Conservation (phyloP, 2,329 filamentous ascomycete species). For the Talaromyces sp. region DNA sequence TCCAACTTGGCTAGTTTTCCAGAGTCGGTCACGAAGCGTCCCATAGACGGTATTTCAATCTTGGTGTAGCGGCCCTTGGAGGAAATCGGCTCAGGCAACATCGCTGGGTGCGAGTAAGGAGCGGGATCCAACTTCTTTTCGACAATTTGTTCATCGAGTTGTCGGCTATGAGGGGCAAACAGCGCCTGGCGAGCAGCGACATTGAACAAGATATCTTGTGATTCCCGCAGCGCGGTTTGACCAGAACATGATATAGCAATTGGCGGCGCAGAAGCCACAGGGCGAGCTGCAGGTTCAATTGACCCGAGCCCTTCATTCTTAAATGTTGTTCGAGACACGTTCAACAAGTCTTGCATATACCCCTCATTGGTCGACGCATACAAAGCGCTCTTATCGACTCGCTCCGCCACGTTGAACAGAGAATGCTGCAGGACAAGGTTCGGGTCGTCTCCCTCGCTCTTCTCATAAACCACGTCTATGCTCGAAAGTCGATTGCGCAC, state of each 20-base stretch:
- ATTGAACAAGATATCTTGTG: conserved; percentile 71
- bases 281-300: conserved; percentile 74
- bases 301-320: conserved; percentile 64
- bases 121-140: conserved; percentile 60
- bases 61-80: conserved; percentile 81
- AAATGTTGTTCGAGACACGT: conserved; percentile 63
- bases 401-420: conserved; percentile 72
- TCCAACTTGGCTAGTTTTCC: conserved; percentile 93
- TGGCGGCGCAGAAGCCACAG: conserved; percentile 77
- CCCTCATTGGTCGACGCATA: conserved; percentile 67
- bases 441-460: conserved; percentile 56
- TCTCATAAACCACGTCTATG: conserved; percentile 62
- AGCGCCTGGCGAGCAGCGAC: conserved; percentile 65
- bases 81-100: conserved; percentile 73
- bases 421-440: conserved; percentile 67
- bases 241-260: conserved; percentile 73
- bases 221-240: conserved; percentile 57
- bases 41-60: conserved; percentile 92
- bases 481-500: conserved; percentile 55
- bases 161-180: conserved; percentile 55
- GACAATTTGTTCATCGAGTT: conserved; percentile 69
- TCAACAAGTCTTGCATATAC: conserved; percentile 68
- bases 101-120: conserved; percentile 54
- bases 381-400: conserved; percentile 60
- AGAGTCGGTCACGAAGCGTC: conserved; percentile 92